Base-by-base conservation (phyloP, 805 yeast genomes). In the Pichia heedii region DNA sequence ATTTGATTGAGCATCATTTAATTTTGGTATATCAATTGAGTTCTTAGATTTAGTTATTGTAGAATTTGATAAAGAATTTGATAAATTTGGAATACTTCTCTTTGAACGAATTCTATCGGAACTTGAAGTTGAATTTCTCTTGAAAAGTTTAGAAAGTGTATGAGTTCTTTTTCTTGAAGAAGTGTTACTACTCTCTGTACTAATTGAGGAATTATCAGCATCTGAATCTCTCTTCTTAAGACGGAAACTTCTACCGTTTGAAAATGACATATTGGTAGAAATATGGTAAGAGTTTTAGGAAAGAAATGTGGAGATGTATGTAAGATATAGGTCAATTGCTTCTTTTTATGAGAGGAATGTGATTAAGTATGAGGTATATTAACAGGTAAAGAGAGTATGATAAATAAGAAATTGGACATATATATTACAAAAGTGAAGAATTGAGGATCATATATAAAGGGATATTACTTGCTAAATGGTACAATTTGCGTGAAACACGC, bases 71-170 rank as follows among this genome's bases (percentile, higher is more conserved):
- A 27, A 16, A 18, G 39, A 5, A 8, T 18, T 13, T 4, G 32
- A 29, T 29, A 29, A 12, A 6, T 32, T 32, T 7, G 13, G 11
- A 16, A 3, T 32, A 32, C 20, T 32, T 10, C 16, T 9, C 11
- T n/a, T 9, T 16, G n/a, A 20, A 29, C 32, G 32, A 29, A 15
- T 13, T 15, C 7, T 8, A 16, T 8, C 32, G 4, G 34, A 10
- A 16, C 16, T 32, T 3, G 11, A n/a, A 32, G 30, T 32, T 26
- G 44, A 41, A 20, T 21, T 39, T 19, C 47, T 43, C 21, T 37
- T 44, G 26, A 44, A 44, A 6, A 44, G 12, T 4, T 22, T 44
- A 15, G 41, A 7, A 15, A 44, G 37, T 2, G 47, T 27, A 20
- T 44, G 40, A 5, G 33, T 33, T 20, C 32, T 26, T 29, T 39